Evolutionary conservation across 1,284 basidiomycete species (phyloP).

Genomic region (Cronartium quercuum): DNA sequence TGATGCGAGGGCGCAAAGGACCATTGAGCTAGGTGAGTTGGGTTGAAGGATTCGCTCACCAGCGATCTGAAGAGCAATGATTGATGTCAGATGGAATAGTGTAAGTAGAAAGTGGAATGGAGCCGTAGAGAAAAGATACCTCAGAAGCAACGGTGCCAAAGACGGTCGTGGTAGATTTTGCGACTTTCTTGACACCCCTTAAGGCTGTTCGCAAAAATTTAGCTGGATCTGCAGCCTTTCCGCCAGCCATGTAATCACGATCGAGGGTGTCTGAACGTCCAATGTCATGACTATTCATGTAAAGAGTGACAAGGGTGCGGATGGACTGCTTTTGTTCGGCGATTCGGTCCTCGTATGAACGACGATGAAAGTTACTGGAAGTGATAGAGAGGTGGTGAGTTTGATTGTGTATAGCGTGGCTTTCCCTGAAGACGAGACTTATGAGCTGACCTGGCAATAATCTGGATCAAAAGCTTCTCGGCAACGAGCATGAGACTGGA

Average conservation of each 20-base stretch:
- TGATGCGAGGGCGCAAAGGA: conserved; percentile 68
- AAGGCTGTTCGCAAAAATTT: conserved; percentile 65
- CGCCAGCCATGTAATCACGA: conserved; percentile 51
- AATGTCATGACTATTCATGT: conserved; percentile 57
- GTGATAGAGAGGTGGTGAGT: neutral
- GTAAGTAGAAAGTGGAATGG: neutral
- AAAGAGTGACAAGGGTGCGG: conserved; percentile 65
- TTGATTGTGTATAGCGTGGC: neutral
- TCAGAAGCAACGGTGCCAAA: conserved; percentile 35
- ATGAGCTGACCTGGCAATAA: conserved; percentile 57
- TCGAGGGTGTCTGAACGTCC: conserved; percentile 64
- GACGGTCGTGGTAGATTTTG: conserved; percentile 68
- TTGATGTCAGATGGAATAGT: neutral
- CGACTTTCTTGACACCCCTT: conserved; percentile 64
- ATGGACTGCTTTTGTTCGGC: conserved; percentile 75
- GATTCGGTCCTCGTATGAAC: conserved; percentile 76
- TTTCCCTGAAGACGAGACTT: neutral
- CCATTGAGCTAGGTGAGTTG: conserved; percentile 75
- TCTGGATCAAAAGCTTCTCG: conserved; percentile 82
- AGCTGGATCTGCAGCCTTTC: conserved; percentile 54
- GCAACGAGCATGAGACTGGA: conserved; percentile 66
- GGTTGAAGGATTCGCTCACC: conserved; percentile 72
- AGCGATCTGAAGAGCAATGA: conserved; percentile 50
- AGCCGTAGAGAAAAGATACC: neutral
- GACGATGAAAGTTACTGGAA: conserved; percentile 67